phyloP scores from a whole-genome alignment of 2,329 filamentous ascomycete species.

The Parafenestella ontariensis region DNA sequence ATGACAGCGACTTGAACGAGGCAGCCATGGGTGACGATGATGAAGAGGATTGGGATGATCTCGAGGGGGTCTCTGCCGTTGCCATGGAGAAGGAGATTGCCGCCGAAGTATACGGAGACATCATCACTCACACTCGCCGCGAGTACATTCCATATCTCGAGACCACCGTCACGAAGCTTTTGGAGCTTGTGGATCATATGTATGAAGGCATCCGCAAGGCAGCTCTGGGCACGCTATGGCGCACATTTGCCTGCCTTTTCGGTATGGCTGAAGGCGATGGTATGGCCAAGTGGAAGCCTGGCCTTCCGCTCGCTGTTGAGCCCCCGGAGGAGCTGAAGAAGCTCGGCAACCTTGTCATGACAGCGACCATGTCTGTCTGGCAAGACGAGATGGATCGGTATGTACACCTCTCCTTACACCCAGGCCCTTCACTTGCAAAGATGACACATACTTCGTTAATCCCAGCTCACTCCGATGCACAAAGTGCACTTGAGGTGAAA shows the following conservation, averaged over 20 bases:
- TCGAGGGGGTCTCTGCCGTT: slow-evolving; percentile 84
- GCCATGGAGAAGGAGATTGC: slow-evolving; percentile 98
- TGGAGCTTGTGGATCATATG: slow-evolving; percentile 82
- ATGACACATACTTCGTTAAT: slow-evolving; percentile 91
- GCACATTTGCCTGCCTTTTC: slow-evolving; percentile 90
- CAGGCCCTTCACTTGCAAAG: slow-evolving; percentile 49
- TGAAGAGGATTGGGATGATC: slow-evolving; percentile 83
- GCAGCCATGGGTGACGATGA: slow-evolving; percentile 71
- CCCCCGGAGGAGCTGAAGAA: slow-evolving; percentile 82
- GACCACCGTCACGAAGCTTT: slow-evolving; percentile 81
- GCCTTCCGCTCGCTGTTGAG: slow-evolving; percentile 80
- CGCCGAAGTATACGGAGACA: slow-evolving; percentile 90
- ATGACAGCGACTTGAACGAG: slow-evolving; percentile 62
- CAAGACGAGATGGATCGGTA: slow-evolving; percentile 92
- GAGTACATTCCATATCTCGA: slow-evolving; percentile 85
- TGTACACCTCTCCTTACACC: slow-evolving; percentile 53
- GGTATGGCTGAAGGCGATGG: slow-evolving; percentile 81
- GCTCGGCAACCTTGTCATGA: slow-evolving; percentile 85
- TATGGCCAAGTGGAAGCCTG: slow-evolving; percentile 84
- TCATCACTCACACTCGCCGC: slow-evolving; percentile 84
- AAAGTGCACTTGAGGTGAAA: slow-evolving; percentile 86
- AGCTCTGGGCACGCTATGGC: slow-evolving; percentile 89
- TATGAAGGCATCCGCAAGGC: slow-evolving; percentile 96
- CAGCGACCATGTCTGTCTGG: slow-evolving; percentile 84
- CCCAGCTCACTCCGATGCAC: slow-evolving; percentile 99